Base-by-base conservation (phyloP, 805 yeast species). In the Saccharomyces mikatae region DNA sequence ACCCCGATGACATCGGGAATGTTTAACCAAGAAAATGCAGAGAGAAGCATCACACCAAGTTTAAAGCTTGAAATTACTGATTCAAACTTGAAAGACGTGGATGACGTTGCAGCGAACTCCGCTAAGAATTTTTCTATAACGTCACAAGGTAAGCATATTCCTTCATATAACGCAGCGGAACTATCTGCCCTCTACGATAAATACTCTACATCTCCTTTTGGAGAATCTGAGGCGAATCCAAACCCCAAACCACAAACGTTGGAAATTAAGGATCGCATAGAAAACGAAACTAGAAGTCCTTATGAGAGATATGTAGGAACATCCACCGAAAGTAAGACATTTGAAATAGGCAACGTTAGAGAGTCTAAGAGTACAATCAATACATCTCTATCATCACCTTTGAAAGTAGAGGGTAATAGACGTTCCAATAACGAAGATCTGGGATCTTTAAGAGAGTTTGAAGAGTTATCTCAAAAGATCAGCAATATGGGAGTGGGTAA, bases 271-370 rank as follows among this genome's bases (percentile, higher is more conserved):
- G 58, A 51, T 17, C 49, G 24, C 9, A 5, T 14, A 13, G 11
- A 49, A 11, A 54, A 50, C 22, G 51, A 53, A 26, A 44, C 56
- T 27, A 60, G 56, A 26, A 65, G 63, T 48, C 65, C 69, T 10
- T 63, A 68, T 52, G 62, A 64, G 41, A 63, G 62, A 48, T 65
- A 66, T 44, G 54, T 62, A 13, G 68, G 67, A 2, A 36, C 51
- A 13, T 56, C 63, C 4, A 50, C 62, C 1, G 62, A 57, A 29
- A 55, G 47, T 22, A 62, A 58, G 46, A 58, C 60, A 8, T 58
- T 64, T 47, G 66, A 64, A 50, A 62, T 64, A 21, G 56, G 67
- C 0, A 58, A 62, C 49, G 51, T 62, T 14, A 60, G 63, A 50
- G 66, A 64, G 44, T 61, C 66, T 22, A 52, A 47, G 28, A 59